Base-by-base conservation (phyloP, 179 eudicot genomes). In the Silene vulgaris region DNA sequence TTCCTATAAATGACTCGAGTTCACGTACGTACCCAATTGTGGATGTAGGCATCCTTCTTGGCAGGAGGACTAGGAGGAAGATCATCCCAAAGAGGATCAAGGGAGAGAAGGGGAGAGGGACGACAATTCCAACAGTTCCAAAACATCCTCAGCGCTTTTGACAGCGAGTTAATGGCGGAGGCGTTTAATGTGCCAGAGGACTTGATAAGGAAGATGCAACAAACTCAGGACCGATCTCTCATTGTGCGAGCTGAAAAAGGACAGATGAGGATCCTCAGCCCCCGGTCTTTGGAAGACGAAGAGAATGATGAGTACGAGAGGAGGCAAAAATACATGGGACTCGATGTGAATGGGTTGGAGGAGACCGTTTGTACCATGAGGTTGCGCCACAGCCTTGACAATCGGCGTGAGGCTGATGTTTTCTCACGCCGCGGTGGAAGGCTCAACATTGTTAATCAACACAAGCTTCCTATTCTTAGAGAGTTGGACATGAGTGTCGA, bases 401-500 rank as follows among this genome's bases (percentile, higher is more conserved):
- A 76, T 60, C 80, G 83, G 5, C 70, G 78, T 13, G 87, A 85
- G 65, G 87, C 89, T 21, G 97, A 90, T 59, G 65, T 90, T 21
- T 82, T 66, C 83, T 82, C 92, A 5, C 83, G 86, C 43, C 83
- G 77, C 3, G 91, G 88, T 16, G 92, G 97, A 26, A 83, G 88
- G 66, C 74, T 90, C 29, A 77, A 85, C 86, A 65, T 84, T 17
- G 89, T 88, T 30, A 87, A 86, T 65, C 81, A 81, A 75, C 74
- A 85, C 66, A 91, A 90, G 78, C 86, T 91, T 13, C 92, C 97
- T 14, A 78, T 91, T 64, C 91, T 90, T 56, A 65, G 71, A 29
- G 14, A 29, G 79, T 13, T 91, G 80, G 97, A 82, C 84, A 75
- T 91, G 92, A 88, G 92, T 35, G 85, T 87, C 0, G 92, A 83